These are phyloP conservation scores for Akanthomyces dipterigenus DNA, from an alignment of 2,329 filamentous ascomycete species.

Conservation along the genomic window DNA sequence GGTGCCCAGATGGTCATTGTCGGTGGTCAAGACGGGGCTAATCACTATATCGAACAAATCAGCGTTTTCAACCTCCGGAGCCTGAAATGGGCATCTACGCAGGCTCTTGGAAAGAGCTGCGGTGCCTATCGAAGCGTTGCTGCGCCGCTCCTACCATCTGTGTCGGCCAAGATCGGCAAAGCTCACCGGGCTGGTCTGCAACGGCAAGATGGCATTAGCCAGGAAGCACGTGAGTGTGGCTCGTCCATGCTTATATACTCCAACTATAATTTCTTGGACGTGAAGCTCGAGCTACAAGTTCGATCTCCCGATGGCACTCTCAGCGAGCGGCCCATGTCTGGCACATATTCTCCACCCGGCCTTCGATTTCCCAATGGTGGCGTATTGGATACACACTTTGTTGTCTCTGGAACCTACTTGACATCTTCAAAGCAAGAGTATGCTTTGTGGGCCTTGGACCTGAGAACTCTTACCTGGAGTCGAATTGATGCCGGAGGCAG, in stretches of 20 bases:
- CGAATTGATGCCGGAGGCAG: slow-evolving; percentile 91
- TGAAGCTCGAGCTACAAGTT: slow-evolving; percentile 91
- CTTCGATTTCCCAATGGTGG: slow-evolving; percentile 93
- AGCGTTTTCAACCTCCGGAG: slow-evolving; percentile 96
- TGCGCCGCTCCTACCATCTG: slow-evolving; percentile 65
- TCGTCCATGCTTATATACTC: slow-evolving; percentile 93
- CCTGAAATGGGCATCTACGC: slow-evolving; percentile 90
- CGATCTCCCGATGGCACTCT: slow-evolving; percentile 76
- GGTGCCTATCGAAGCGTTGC: slow-evolving; percentile 96
- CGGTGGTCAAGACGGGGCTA: slow-evolving; percentile 92
- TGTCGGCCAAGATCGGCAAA: slow-evolving; percentile 60
- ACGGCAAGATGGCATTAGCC: slow-evolving; percentile 40
- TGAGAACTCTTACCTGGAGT: slow-evolving; percentile 85
- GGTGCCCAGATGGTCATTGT: slow-evolving; percentile 97
- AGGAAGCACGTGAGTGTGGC: slow-evolving; percentile 48
- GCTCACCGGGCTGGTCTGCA: slow-evolving; percentile 37
- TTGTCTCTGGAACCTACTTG: slow-evolving; percentile 94
- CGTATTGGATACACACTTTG: slow-evolving; percentile 91
- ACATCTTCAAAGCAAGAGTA: slow-evolving; percentile 98
- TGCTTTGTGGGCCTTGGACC: slow-evolving; percentile 88
- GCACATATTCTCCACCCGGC: slow-evolving; percentile 80
- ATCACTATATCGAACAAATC: slow-evolving; percentile 98
- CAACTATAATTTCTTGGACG: slow-evolving; percentile 97
- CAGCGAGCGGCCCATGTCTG: slow-evolving; percentile 82
- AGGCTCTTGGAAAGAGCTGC: slow-evolving; percentile 81